phyloP scores from a whole-genome alignment of 352 stramenopile genomes.

The Pythium folliculosum region DNA sequence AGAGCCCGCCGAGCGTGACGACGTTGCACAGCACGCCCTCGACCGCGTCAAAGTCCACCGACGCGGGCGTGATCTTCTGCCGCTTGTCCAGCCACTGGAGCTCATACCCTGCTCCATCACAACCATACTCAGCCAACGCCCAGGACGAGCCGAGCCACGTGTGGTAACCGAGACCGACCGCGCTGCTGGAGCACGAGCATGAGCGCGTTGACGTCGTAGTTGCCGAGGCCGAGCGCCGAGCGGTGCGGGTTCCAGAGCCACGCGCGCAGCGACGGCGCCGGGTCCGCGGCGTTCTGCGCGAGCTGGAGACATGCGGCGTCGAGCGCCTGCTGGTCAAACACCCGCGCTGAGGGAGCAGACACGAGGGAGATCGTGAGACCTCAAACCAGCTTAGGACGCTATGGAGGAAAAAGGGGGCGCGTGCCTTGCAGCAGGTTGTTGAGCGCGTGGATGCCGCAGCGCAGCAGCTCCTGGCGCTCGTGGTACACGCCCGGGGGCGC shows the following conservation, averaged over 20 bases:
- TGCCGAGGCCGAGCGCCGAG: slow-evolving; percentile 64
- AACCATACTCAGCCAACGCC: not conserved
- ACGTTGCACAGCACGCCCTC: slow-evolving; percentile 76
- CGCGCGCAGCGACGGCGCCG: slow-evolving; percentile 25
- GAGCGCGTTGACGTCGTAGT: slow-evolving; percentile 83
- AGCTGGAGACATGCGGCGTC: slow-evolving; percentile 52
- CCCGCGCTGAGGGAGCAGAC: slow-evolving; percentile 31
- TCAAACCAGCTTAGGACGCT: not conserved
- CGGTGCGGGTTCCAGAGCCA: slow-evolving; percentile 69
- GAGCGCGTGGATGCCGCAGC: slow-evolving; percentile 78
- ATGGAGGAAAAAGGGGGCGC: not conserved
- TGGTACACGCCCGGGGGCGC: slow-evolving; percentile 46
- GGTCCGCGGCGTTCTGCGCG: slow-evolving; percentile 23
- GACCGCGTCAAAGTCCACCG: slow-evolving; percentile 46
- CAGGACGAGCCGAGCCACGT: not conserved
- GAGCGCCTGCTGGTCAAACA: slow-evolving; percentile 51
- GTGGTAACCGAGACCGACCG: slow-evolving; percentile 31
- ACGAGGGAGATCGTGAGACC: not conserved
- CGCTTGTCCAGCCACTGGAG: slow-evolving; percentile 79
- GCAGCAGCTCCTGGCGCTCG: slow-evolving; percentile 70
- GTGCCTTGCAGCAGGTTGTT: slow-evolving; percentile 81
- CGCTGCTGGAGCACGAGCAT: slow-evolving; percentile 59
- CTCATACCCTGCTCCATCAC: slow-evolving; percentile 39
- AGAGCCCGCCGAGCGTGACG: slow-evolving; percentile 40
- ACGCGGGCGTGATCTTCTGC: slow-evolving; percentile 37